Conservation (phyloP, 441 rosid species). For the Metrosideros polymorpha region DNA sequence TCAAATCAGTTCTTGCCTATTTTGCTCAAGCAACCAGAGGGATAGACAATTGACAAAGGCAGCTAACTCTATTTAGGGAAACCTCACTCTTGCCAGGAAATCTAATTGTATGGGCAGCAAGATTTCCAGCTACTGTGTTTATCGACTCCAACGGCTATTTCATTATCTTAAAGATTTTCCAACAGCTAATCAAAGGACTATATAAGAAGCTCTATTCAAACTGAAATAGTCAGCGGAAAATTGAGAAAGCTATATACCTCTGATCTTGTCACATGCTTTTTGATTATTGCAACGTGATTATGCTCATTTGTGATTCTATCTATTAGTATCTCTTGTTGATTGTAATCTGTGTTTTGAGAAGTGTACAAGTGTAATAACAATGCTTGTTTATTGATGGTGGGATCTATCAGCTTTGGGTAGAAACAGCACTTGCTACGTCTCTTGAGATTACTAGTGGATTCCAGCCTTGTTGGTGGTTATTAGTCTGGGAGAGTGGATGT, state of each 20-base stretch:
- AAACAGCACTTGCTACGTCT: neutral
- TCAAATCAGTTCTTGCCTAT: neutral
- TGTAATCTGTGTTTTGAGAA: neutral
- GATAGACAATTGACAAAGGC: too few relatives aligned
- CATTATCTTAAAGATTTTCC: neutral
- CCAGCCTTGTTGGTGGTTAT: neutral
- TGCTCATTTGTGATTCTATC: neutral
- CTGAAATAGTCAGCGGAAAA: neutral
- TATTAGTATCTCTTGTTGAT: neutral
- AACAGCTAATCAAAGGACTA: neutral
- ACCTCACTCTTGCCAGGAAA: neutral
- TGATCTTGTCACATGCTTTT: neutral
- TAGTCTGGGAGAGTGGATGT: too few relatives aligned
- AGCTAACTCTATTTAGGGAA: neutral
- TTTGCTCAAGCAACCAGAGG: neutral
- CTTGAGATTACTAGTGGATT: neutral
- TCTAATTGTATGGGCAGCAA: neutral
- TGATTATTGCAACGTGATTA: neutral
- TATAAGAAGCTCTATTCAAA: neutral
- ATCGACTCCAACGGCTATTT: neutral
- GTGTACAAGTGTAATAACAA: neutral
- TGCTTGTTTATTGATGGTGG: neutral
- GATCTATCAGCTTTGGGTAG: neutral
- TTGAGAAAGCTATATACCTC: neutral
- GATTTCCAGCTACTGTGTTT: neutral